Base-by-base conservation (phyloP, 2,329 filamentous ascomycete species). In the Hymenoscyphus repandus region DNA sequence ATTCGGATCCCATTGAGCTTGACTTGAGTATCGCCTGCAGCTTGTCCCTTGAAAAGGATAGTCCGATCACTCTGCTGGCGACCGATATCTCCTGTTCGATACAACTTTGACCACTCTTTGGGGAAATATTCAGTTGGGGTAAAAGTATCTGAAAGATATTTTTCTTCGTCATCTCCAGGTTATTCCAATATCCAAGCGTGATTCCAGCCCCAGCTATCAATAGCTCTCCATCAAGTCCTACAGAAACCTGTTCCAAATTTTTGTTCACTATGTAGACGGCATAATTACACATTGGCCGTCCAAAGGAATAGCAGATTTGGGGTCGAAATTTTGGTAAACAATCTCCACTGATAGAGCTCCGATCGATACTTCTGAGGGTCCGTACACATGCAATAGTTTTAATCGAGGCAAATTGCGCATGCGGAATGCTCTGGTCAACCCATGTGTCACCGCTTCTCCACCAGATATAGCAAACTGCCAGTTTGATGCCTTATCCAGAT, bases 161-260 rank as follows among this genome's bases (percentile, higher is more conserved):
- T n/a, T n/a, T n/a, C n/a, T 45, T n/a, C 2, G 88, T 79, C n/a
- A 43, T 3, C 7, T 32, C 31, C 3, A 6, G 6, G 1, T 55
- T 51, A 13, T 63, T 58, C 0, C 68, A 38, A 45, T 73, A 73
- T 2, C 69, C 68, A 3, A 45, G n/a, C 1, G 62, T 59, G 2
- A 70, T 61, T 2, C 68, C 68, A 5, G 60, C 53, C 1, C 72
- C 71, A 12, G 59, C 68, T 27, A 77, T 63, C 20, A 43, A 63
- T 4, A 76, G 62, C 52, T 76, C 71, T 2, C 74, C 75, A 1
- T 65, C 54, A 1, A 70, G 52, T 0, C 72, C 73, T 3, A 37
- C 0, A 74, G 71, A 3, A 72, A 53, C 0, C n/a, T n/a, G n/a
- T n/a, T n/a, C n/a, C n/a, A n/a, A n/a, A n/a, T n/a, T n/a, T n/a